Percentiles rank a stretch among this genome's conserved stretches.
These are phyloP conservation scores for Podaxis sp. DNA, from an alignment of 768 basidiomycete species.

Conservation along the genomic window DNA sequence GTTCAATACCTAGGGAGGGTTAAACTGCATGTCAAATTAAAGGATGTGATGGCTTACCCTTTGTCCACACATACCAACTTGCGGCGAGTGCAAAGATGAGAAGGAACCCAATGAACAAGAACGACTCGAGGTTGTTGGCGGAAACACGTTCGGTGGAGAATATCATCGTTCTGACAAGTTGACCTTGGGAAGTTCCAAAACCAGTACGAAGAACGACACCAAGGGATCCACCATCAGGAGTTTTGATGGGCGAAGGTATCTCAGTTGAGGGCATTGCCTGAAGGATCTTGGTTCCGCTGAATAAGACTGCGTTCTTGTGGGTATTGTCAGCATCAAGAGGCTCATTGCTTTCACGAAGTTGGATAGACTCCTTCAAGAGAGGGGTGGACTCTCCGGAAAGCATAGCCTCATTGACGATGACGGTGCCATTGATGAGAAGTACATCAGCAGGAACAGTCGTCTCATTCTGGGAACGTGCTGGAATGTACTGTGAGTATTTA, in stretches of 20 bases:
- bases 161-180: constrained; percentile 97
- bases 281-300: constrained; percentile 95
- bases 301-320: constrained; percentile 87
- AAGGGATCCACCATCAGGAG: constrained; percentile 90
- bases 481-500: constrained; percentile 1
- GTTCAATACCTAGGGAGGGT: constrained; percentile 66
- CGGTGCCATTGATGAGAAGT: constrained; percentile 85
- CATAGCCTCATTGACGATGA: constrained; percentile 99
- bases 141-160: constrained; percentile 96
- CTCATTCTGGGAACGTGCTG: constrained; percentile 70
- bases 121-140: constrained; percentile 93
- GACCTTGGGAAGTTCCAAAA: constrained; percentile 96
- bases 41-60: constrained; percentile 48
- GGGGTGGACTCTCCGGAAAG: constrained; percentile 98
- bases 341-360: constrained; percentile 72
- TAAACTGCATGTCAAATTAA: not conserved
- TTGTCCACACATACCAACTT: constrained; percentile 97
- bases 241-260: constrained; percentile 43
- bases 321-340: constrained; percentile 78
- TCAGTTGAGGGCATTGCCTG: constrained; percentile 62
- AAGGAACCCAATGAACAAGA: constrained; percentile 97
- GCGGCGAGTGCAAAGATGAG: constrained; percentile 97
- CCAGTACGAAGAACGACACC: constrained; percentile 93
- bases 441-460: constrained; percentile 92
- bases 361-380: constrained; percentile 91